phyloP scores from a whole-genome alignment of 2,329 filamentous ascomycete species.

The Alternaria arborescens region DNA sequence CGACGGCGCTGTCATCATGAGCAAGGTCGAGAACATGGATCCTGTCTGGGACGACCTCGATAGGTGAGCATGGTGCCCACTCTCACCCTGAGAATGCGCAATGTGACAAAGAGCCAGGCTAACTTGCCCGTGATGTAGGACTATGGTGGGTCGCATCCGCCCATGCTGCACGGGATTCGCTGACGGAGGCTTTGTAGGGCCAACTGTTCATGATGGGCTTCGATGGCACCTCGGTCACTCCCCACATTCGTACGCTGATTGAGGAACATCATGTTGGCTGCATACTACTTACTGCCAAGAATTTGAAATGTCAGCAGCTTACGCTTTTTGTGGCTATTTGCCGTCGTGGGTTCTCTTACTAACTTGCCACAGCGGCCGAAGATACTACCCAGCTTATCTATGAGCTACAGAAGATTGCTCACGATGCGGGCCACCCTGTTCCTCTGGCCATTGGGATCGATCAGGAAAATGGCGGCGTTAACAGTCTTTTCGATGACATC shows the following conservation, averaged over 20 bases:
- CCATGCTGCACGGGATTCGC: constrained; percentile 30
- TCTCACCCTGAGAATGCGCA: constrained; percentile 30
- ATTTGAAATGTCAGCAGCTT: constrained; percentile 74
- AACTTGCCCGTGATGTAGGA: constrained; percentile 52
- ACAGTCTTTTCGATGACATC: constrained; percentile 94
- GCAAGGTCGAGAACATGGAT: constrained; percentile 55
- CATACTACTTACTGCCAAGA: constrained; percentile 84
- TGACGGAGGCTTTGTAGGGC: constrained; percentile 65
- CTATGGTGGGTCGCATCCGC: constrained; percentile 51
- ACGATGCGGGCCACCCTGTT: constrained; percentile 86
- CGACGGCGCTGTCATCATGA: constrained; percentile 63
- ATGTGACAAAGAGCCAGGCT: constrained; percentile 43
- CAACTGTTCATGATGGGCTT: constrained; percentile 86
- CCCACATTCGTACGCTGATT: constrained; percentile 82
- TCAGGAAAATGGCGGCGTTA: constrained; percentile 98
- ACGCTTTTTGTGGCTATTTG: constrained; percentile 13
- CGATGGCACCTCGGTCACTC: constrained; percentile 83
- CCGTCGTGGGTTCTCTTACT: constrained; percentile 20
- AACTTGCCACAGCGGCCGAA: constrained; percentile 74
- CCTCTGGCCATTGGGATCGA: constrained; percentile 91
- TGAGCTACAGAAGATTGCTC: constrained; percentile 90
- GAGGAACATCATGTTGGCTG: constrained; percentile 88
- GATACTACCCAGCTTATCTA: constrained; percentile 88
- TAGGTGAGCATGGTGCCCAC: constrained; percentile 65
- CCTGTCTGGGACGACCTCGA: constrained; percentile 75